Evolutionary conservation across 495 filamentous ascomycete genomes (phyloP).

Genomic region (Aspergillus homomorphus): DNA sequence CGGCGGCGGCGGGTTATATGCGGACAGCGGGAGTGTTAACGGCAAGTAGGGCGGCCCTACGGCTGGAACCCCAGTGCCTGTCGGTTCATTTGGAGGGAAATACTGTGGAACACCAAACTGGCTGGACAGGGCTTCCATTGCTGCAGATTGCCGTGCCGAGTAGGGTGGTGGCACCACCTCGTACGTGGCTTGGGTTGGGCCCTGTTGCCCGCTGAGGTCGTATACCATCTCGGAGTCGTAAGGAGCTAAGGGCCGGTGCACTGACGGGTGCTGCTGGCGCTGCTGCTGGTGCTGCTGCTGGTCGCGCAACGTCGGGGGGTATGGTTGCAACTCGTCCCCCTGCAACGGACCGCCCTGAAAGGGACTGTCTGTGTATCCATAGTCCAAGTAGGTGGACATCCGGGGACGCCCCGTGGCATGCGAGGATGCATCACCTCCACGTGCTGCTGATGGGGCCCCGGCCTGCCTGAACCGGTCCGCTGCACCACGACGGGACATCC

Average conservation of each 20-base stretch:
- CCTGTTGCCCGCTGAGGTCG: constrained; percentile 63
- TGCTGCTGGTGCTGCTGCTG: constrained; percentile 30
- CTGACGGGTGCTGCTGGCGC: constrained; percentile 22
- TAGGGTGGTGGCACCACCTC: constrained; percentile 78
- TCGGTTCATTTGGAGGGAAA: constrained; percentile 66
- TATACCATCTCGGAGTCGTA: constrained; percentile 75
- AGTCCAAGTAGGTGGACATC: constrained; percentile 38
- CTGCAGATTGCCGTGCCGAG: constrained; percentile 71
- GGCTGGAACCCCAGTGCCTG: constrained; percentile 57
- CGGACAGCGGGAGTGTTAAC: constrained; percentile 48
- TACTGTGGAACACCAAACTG: constrained; percentile 73
- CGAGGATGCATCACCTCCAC: constrained; percentile 34
- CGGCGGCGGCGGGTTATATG: constrained; percentile 57
- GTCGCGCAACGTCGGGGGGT: constrained; percentile 42
- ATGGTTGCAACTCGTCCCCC: constrained; percentile 40
- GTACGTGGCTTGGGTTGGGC: constrained; percentile 66
- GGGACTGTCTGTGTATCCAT: constrained; percentile 44
- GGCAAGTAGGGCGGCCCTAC: constrained; percentile 50
- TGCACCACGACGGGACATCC: constrained; percentile 27
- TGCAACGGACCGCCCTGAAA: constrained; percentile 43
- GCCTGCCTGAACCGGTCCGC: constrained; percentile 37
- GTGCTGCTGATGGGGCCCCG: constrained; percentile 30
- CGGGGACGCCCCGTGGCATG: constrained; percentile 32
- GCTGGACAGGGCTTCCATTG: constrained; percentile 72
- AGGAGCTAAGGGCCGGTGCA: constrained; percentile 39